Evolutionary conservation across 768 basidiomycete species (phyloP).

Genomic region (Phylloporus rhodoxanthus): DNA sequence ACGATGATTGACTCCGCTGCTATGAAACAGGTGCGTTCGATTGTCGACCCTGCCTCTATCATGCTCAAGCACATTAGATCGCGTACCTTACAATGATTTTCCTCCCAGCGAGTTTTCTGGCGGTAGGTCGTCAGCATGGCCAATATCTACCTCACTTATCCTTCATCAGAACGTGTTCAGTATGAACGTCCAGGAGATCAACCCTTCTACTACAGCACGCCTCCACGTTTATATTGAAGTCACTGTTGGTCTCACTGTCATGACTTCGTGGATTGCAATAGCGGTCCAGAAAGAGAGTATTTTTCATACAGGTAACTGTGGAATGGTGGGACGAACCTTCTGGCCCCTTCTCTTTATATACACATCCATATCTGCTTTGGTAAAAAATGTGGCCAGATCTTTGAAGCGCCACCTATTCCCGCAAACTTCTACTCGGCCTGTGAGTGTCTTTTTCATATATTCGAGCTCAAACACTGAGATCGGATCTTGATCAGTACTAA

Average conservation of each 20-base stretch:
- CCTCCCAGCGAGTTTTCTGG: constrained; percentile 45
- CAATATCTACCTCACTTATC: constrained; percentile 4
- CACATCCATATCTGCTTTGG: neutral
- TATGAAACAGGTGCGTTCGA: constrained; percentile 29
- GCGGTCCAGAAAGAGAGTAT: constrained; percentile 37
- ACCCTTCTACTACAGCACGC: constrained; percentile 18
- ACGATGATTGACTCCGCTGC: constrained; percentile 39
- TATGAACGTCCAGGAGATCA: constrained; percentile 30
- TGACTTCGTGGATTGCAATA: constrained; percentile 53
- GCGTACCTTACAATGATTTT: constrained; percentile 58
- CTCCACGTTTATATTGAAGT: constrained; percentile 36
- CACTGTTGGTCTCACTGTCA: constrained; percentile 43
- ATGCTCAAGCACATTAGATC: constrained; percentile 24
- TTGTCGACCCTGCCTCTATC: neutral
- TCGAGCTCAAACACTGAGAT: neutral
- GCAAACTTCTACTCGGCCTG: neutral
- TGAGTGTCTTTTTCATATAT: constrained; percentile 3
- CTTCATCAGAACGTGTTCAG: constrained; percentile 28
- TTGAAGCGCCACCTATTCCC: neutral
- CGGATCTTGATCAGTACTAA: neutral
- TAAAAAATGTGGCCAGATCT: neutral
- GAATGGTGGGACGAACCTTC: constrained; percentile 2
- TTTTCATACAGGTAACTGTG: constrained; percentile 6
- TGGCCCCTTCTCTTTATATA: constrained; percentile 22
- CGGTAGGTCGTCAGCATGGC: constrained; percentile 15